Percentiles rank a stretch among this genome's conserved stretches.
Evolutionary conservation across 1,284 basidiomycete species (phyloP).

Genomic region (Tetrapyrgos nigripes): DNA sequence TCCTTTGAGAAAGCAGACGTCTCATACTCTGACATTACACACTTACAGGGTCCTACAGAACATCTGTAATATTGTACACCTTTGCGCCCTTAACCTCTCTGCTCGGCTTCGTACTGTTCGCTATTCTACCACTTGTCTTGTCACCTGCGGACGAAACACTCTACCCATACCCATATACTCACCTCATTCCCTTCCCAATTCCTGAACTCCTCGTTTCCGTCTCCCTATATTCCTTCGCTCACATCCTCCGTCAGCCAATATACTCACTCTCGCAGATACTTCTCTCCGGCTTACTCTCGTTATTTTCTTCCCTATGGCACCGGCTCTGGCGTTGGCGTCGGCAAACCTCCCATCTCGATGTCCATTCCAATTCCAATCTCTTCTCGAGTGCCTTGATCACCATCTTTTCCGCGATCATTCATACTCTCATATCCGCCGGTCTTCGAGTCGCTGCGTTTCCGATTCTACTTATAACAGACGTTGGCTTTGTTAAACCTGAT

Average conservation of each 20-base stretch:
- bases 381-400: not conserved
- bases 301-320: constrained; percentile 19
- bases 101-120: constrained; percentile 54
- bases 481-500: too few relatives aligned
- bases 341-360: too few relatives aligned
- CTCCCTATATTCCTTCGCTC: constrained; percentile 65
- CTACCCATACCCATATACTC: constrained; percentile 45
- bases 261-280: constrained; percentile 43
- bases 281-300: constrained; percentile 34
- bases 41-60: constrained; percentile 63
- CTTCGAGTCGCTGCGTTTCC: constrained; percentile 63
- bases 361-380: too few relatives aligned
- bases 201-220: constrained; percentile 63
- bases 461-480: constrained; percentile 57
- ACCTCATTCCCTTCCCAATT: constrained; percentile 61
- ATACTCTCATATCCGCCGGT: constrained; percentile 55
- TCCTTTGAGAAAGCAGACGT: not conserved
- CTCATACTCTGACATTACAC: constrained; percentile 11
- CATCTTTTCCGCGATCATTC: constrained; percentile 31
- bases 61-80: constrained; percentile 56
- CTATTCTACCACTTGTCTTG: constrained; percentile 50
- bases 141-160: constrained; percentile 43
- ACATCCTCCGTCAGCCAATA: constrained; percentile 60
- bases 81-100: constrained; percentile 61
- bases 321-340: constrained; percentile 28